Conservation (phyloP, 352 stramenopile species). For the Phytophthora sojae region DNA sequence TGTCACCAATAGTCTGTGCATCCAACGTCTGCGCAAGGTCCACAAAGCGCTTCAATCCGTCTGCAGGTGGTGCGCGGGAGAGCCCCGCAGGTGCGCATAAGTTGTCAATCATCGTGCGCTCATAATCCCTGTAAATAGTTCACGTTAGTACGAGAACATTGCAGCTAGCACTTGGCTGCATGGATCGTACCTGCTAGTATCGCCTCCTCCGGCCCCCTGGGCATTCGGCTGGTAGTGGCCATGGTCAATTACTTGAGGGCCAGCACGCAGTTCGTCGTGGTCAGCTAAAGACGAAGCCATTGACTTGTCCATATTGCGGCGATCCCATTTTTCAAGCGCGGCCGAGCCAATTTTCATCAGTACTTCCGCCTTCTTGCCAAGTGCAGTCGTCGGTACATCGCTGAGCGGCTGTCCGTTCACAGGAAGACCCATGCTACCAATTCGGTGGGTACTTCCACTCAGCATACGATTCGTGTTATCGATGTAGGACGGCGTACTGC, state of each 20-base stretch:
- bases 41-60: conserved; percentile 86
- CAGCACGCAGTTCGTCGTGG: conserved; percentile 82
- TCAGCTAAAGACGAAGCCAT: conserved; percentile 90
- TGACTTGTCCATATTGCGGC: conserved; percentile 91
- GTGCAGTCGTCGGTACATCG: conserved; percentile 55
- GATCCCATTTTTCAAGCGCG: conserved; percentile 85
- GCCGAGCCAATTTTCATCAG: conserved; percentile 86
- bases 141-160: conserved; percentile 7
- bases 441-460: conserved; percentile 43
- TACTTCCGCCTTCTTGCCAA: conserved; percentile 80
- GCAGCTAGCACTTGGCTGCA: conserved; percentile 1
- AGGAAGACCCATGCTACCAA: conserved; percentile 52
- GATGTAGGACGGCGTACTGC: conserved; percentile 44
- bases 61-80: conserved; percentile 73
- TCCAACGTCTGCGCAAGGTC: conserved; percentile 89
- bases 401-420: conserved; percentile 58
- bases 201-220: conserved; percentile 66
- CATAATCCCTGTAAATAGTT: conserved; percentile 67
- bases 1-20: conserved; percentile 84
- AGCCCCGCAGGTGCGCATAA: conserved; percentile 82
- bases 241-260: conserved; percentile 70
- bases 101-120: conserved; percentile 86
- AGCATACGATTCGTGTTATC: conserved; percentile 75
- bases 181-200: conserved; percentile 71
- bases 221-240: conserved; percentile 78